Base-by-base conservation (phyloP, 2,329 filamentous ascomycete genomes). In the Didymella glomerata region DNA sequence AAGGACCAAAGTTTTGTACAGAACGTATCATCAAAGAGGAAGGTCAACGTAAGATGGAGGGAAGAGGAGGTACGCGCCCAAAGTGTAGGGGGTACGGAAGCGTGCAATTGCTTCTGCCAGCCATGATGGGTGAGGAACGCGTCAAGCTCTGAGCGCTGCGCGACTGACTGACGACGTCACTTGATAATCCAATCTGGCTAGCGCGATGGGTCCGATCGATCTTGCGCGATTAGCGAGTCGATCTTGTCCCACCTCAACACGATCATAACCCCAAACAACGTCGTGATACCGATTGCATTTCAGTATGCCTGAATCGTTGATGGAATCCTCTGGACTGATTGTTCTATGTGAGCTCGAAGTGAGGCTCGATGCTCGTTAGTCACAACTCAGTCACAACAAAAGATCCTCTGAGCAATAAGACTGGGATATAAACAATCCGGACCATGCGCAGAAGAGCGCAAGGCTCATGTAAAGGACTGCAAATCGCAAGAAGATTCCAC, bases 21-120 rank as follows among this genome's bases (percentile, higher is more conserved):
- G 67, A 68, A 59, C 63, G 70, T 57, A 69, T 56, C 72, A 76
- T 75, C 46, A 72, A 71, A 67, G 60, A 60, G 60, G 56, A 57
- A 49, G 34, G 28, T 49, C 48, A 54, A 25, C 57, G 54, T 48
- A 22, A 16, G 24, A 25, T 54, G 48, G 49, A 59, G 34, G 46
- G 54, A n/a, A 49, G 32, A 47, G 14, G 32, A 40, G 36, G 58
- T 47, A 48, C 49, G 41, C 45, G 20, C 47, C 44, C 28, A 44
- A 22, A 40, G 40, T 45, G 34, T 50, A 30, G 46, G 22, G 36
- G 44, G 25, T 56, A 40, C 54, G 53, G 44, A 57, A 54, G 48
- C 16, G 38, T 40, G 54, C 20, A 51, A 50, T 41, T 48, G 44
- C 54, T 57, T 58, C 30, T 57, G 55, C 56, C 24, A 38, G 57